Evolutionary conservation across 441 rosid genomes (phyloP).

Genomic region (Erysimum cheiri): DNA sequence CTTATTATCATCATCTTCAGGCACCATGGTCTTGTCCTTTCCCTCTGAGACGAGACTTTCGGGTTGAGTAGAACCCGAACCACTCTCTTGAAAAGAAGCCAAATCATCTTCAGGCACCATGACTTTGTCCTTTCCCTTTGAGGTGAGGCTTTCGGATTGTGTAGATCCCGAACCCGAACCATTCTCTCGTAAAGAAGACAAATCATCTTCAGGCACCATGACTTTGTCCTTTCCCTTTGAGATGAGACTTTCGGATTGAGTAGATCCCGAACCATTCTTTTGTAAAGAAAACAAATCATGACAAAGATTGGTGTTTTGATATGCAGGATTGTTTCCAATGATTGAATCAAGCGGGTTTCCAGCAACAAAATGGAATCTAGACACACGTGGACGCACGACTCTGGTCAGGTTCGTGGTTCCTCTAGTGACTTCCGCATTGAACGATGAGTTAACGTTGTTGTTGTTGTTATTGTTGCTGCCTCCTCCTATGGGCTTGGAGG

Average conservation of each 20-base stretch:
- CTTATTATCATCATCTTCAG: not conserved
- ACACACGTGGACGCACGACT: slow-evolving; percentile 1
- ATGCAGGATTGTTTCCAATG: not conserved
- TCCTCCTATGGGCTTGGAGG: not conserved
- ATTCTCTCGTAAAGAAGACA: not conserved
- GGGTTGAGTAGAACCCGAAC: no score
- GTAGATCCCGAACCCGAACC: not conserved
- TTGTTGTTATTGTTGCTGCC: not conserved
- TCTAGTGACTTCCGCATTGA: not conserved
- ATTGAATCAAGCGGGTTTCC: not conserved
- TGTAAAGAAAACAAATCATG: not conserved
- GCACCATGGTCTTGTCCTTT: no score
- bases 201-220: not conserved
- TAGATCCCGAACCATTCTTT: not conserved
- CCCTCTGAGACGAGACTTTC: no score
- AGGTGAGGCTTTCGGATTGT: not conserved
- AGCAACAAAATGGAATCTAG: not conserved
- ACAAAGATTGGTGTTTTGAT: not conserved
- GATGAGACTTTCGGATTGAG: no score
- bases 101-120: not conserved
- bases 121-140: not conserved
- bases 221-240: not conserved
- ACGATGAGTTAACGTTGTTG: not conserved
- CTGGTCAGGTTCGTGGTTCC: not conserved
- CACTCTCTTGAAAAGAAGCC: no score